Evolutionary conservation across 176 grass and related monocot species (phyloP).

Genomic region (Lolium rigidum): DNA sequence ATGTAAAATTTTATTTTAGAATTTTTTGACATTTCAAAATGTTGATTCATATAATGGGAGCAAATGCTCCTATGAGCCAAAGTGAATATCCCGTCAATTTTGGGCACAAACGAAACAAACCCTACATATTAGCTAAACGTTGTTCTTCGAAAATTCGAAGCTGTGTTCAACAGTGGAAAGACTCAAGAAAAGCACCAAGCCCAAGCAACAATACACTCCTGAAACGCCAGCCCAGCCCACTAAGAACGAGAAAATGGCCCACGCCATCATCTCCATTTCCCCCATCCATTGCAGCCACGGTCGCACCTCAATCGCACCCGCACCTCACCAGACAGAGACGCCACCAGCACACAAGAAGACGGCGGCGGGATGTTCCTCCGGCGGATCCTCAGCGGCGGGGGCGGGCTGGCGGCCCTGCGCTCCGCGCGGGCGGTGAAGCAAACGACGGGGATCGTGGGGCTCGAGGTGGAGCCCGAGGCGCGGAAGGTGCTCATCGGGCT

Average conservation of each 20-base stretch:
- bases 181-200: no score
- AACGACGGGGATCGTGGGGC: conserved; percentile 87
- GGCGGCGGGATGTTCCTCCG: conserved; percentile 74
- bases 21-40: no score
- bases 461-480: conserved; percentile 88
- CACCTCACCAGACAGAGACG: conserved; percentile 32
- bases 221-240: no score
- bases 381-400: conserved; percentile 73
- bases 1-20: no score
- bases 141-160: no score
- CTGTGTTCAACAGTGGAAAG: no score
- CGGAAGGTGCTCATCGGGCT: conserved; percentile 80
- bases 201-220: no score
- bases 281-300: not conserved
- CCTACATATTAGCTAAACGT: no score
- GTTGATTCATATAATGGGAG: no score
- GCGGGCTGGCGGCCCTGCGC: conserved; percentile 37
- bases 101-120: no score
- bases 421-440: conserved; percentile 71
- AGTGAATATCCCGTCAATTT: no score
- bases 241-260: not conserved
- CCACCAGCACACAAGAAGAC: conserved; percentile 19
- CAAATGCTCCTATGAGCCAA: no score
- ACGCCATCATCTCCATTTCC: not conserved
- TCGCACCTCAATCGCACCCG: not conserved